A percentile compares a stretch with the other conserved stretches of the same genome.
phyloP scores from a whole-genome alignment of 2,329 filamentous ascomycete species.

The Penicillium sp. region DNA sequence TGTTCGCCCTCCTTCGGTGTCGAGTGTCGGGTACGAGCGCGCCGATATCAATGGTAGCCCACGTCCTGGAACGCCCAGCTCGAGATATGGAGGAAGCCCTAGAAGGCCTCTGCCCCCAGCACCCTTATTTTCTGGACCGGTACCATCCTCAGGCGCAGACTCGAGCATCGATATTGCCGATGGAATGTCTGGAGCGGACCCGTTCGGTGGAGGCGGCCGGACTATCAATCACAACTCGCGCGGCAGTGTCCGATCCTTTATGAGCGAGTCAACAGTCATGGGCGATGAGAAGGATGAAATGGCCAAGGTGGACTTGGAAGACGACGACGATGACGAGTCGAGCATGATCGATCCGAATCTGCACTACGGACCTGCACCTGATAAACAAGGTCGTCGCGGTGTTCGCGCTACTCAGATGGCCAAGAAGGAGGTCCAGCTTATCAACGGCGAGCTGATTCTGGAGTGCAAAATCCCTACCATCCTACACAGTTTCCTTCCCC shows the following conservation, averaged over 20 bases:
- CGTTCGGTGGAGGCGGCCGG: slow-evolving; percentile 62
- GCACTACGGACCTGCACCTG: slow-evolving; percentile 84
- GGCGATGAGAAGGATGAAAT: slow-evolving; percentile 56
- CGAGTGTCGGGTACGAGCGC: slow-evolving; percentile 77
- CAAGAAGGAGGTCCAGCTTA: slow-evolving; percentile 90
- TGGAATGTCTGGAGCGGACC: slow-evolving; percentile 72
- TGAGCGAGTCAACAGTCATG: slow-evolving; percentile 61
- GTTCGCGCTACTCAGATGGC: slow-evolving; percentile 85
- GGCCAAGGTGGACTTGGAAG: slow-evolving; percentile 51
- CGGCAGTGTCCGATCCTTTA: slow-evolving; percentile 63
- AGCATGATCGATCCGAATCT: slow-evolving; percentile 65
- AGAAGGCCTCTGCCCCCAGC: slow-evolving; percentile 85
- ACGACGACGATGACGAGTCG: slow-evolving; percentile 44
- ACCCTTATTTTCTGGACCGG: slow-evolving; percentile 72
- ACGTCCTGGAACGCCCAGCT: slow-evolving; percentile 86
- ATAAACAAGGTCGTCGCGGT: slow-evolving; percentile 83
- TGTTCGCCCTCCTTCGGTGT: slow-evolving; percentile 68
- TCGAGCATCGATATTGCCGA: slow-evolving; percentile 57
- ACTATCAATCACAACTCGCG: slow-evolving; percentile 55
- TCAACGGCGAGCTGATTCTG: slow-evolving; percentile 95
- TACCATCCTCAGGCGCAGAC: slow-evolving; percentile 42
- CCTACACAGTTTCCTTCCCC: slow-evolving; percentile 91
- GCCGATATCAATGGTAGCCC: slow-evolving; percentile 87
- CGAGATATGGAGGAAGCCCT: slow-evolving; percentile 84
- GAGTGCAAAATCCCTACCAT: slow-evolving; percentile 99